Base-by-base conservation (phyloP, 1,139 yeast genomes). In the Tardiomyces blankii region DNA sequence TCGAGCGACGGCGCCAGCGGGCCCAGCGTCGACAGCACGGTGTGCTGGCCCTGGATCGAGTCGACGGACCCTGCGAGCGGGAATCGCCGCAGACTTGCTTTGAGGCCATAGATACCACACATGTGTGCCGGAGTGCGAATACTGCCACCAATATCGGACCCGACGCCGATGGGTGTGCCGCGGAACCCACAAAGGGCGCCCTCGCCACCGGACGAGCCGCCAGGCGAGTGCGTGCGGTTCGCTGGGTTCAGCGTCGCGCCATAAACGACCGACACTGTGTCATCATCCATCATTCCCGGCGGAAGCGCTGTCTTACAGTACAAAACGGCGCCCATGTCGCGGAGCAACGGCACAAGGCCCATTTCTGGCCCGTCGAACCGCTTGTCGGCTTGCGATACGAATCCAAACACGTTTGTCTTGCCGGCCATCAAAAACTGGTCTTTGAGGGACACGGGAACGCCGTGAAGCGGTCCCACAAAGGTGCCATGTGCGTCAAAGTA, bases 141-240 rank as follows among this genome's bases (percentile, higher is more conserved):
- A 38, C 75, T 14, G 7, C 84, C 84, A 14, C 82, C 84, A 52
- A 79, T 75, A 57, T 79, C 84, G 12, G 81, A 73, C 2, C 82
- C 82, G 41, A 77, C 60, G 0, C 82, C 82, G 32, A 75, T 50
- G 3, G 19, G 39, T 5, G 39, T 14, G 8, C 75, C 82, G 39
- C 67, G 67, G 18, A 72, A 58, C 1, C 72, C 77, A 28, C 75
- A 55, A 27, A 77, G 59, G 0, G 82, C 73, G 12, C 77, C 80
- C 56, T 76, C 82, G 39, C 84, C 84, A 7, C 83, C 83, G 12
- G 78, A 70, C 3, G 78, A 72, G 1, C 84, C 84, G 28, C 83
- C 82, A 13, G 73, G 59, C 1, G 76, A 61, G 40, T 75, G 61
- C 2, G 54, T 53, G 19, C 65, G 63, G 52, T 77, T 73, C 42